Evolutionary conservation across 495 filamentous ascomycete species (phyloP).

Genomic region (Bryoglossum gracile): DNA sequence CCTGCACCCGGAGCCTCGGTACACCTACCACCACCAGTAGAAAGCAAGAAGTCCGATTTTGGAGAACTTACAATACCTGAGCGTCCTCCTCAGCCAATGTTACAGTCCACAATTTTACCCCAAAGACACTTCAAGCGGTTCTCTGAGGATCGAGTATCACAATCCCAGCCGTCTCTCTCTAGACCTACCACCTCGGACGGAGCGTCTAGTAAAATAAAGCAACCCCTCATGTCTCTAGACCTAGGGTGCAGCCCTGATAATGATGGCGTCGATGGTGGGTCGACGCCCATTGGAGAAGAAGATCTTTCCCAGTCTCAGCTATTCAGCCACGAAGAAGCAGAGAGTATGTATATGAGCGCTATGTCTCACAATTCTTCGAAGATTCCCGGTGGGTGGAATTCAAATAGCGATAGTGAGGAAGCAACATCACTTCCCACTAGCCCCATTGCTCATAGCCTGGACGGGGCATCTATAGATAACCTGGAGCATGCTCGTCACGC

Average conservation of each 20-base stretch:
- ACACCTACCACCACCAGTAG: background rate
- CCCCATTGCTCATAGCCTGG: background rate
- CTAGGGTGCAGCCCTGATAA: background rate
- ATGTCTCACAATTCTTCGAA: constrained; percentile 34
- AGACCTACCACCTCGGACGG: background rate
- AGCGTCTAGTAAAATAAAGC: background rate
- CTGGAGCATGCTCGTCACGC: constrained; percentile 16
- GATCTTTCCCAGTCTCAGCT: constrained; percentile 61
- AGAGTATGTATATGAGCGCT: constrained; percentile 87
- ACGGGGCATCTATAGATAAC: constrained; percentile 11
- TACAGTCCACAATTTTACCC: constrained; percentile 22
- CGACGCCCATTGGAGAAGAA: constrained; percentile 14
- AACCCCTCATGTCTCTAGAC: background rate
- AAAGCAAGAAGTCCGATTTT: too few species aligned
- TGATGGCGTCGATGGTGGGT: constrained; percentile 12
- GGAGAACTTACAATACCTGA: background rate
- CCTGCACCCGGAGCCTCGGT: constrained; percentile 20
- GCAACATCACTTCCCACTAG: background rate
- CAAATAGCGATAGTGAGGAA: constrained; percentile 12
- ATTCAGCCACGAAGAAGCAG: constrained; percentile 85
- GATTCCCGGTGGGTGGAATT: constrained; percentile 24
- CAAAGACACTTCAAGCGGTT: constrained; percentile 9
- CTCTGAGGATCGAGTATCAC: constrained; percentile 18
- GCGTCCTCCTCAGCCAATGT: background rate
- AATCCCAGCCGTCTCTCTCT: constrained; percentile 16